Base-by-base conservation (phyloP, 2,329 filamentous ascomycete genomes). In the Byssothecium circinans region DNA sequence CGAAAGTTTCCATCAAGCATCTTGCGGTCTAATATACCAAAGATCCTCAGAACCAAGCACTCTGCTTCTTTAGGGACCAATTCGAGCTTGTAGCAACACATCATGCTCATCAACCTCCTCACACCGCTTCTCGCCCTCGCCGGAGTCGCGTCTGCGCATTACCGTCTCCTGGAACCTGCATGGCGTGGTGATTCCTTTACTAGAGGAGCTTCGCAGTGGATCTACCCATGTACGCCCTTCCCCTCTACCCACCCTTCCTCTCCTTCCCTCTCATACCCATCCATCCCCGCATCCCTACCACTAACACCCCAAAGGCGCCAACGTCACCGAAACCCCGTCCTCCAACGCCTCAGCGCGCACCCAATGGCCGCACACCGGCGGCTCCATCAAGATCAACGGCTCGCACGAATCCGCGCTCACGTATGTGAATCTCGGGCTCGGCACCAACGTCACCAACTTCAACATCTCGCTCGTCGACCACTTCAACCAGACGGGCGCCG, bases 401-500 rank as follows among this genome's bases (percentile, higher is more conserved):
- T 58, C 61, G 29, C 76, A 78, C 58, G 60, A 60, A 15, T 73
- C 65, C 55, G 74, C 75, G 2, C 67, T 76, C 22, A 77, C 76
- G 2, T 75, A 73, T 44, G 67, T 79, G 37, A 78, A 78, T 55
- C 65, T 78, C 3, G 76, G 72, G 5, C 56, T 78, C 35, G 75
- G 67, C 44, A 56, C 53, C 34, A 68, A 69, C 41, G 70, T 71
- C 4, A 72, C 75, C 14, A 60, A 62, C 45, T 76, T 78, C 66
- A 77, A 78, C 57, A 73, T 77, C 53, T 65, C 63, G 14, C 65
- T 79, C 14, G 62, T 76, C 3, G 58, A 64, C 15, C 58, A 64
- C 34, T 75, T 77, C 62, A 78, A 79, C 57, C 74, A 77, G 60
- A 79, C 75, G 0, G 72, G 71, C n/a, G 72, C 73, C 11, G 76